A percentile compares a stretch with the other conserved stretches of the same genome.
phyloP scores from a whole-genome alignment of 495 filamentous ascomycete species.

The Aspergillus steynii region DNA sequence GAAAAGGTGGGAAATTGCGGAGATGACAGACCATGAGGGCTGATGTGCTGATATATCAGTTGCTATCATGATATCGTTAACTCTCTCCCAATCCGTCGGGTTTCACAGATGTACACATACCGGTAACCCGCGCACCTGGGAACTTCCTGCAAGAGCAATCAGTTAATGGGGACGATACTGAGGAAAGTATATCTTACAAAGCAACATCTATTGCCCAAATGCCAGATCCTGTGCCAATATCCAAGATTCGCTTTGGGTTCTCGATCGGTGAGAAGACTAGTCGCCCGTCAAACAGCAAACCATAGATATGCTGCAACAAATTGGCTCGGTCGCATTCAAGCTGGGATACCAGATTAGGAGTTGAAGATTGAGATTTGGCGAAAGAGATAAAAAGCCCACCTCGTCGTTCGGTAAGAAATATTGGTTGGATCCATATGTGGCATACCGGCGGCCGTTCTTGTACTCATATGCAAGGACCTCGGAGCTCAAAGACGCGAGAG shows the following conservation, averaged over 20 bases:
- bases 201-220: conserved; percentile 4
- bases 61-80: not conserved
- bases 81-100: not conserved
- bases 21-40: not conserved
- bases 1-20: too few relatives aligned
- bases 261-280: not conserved
- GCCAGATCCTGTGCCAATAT: conserved; percentile 1
- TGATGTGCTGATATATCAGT: not conserved
- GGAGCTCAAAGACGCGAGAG: not conserved
- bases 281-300: not conserved
- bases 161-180: not conserved
- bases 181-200: not conserved
- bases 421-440: not conserved
- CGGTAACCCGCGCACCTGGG: not conserved
- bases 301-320: conserved; percentile 4
- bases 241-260: conserved; percentile 1
- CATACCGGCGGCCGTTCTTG: conserved; percentile 1
- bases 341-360: not conserved
- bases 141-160: not conserved
- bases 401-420: not conserved
- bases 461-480: not conserved
- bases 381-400: not conserved
- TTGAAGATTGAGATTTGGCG: too few relatives aligned
- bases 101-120: not conserved
- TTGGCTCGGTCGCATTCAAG: not conserved